phyloP scores from a whole-genome alignment of 371 early-diverging fungal species.

The Zancudomyces culisetae region DNA sequence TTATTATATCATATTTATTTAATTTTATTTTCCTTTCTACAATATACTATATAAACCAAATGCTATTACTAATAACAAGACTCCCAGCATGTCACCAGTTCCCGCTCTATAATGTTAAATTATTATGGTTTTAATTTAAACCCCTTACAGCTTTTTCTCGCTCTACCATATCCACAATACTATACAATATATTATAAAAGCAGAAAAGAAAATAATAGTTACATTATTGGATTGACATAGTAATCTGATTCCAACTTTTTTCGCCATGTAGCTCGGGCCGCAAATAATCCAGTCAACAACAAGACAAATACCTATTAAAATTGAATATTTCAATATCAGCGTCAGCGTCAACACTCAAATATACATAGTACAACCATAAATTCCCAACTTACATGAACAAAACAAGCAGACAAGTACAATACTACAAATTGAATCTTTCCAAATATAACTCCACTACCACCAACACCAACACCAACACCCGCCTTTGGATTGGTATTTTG shows the following conservation, averaged over 20 bases:
- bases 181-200: neutral
- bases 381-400: neutral
- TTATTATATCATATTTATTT: no score
- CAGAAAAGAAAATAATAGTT: constrained; percentile 11
- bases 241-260: constrained; percentile 62
- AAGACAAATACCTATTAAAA: neutral
- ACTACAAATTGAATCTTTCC: no score
- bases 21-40: no score
- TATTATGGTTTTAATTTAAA: no score
- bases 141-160: neutral
- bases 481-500: no score
- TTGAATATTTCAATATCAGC: neutral
- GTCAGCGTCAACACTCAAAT: neutral
- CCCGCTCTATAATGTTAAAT: constrained; percentile 6
- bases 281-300: constrained; percentile 4
- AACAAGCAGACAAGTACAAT: neutral
- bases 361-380: neutral
- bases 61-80: constrained; percentile 22
- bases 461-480: neutral
- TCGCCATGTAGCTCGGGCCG: constrained; percentile 33
- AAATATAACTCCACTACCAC: neutral
- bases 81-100: constrained; percentile 24
- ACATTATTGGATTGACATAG: constrained; percentile 60
- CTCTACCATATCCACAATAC: neutral
- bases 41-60: no score